Evolutionary conservation across 345 rosid genomes (phyloP).

Genomic region (Salix brachista): DNA sequence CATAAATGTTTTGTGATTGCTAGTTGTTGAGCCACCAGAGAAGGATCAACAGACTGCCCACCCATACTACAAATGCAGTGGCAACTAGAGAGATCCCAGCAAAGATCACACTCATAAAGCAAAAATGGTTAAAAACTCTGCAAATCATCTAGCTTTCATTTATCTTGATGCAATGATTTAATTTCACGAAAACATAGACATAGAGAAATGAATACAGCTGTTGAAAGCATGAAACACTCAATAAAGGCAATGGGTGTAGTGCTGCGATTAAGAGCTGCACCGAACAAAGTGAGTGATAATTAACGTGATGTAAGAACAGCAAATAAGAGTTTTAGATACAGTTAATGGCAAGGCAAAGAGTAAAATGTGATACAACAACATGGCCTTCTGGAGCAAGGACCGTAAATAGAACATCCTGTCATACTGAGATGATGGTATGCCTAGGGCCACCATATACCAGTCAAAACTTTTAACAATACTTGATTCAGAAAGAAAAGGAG

Average conservation of each 20-base stretch:
- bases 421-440: background rate
- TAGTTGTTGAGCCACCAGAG: background rate
- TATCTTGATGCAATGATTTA: background rate
- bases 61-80: background rate
- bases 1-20: background rate
- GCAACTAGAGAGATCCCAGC: background rate
- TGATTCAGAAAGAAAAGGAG: background rate
- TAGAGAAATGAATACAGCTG: background rate
- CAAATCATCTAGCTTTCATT: background rate
- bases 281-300: background rate
- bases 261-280: background rate
- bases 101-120: background rate
- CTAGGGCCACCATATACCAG: background rate
- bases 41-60: background rate
- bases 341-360: background rate
- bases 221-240: background rate
- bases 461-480: background rate
- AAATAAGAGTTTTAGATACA: background rate
- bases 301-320: background rate
- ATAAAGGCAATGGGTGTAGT: background rate
- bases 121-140: background rate
- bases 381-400: background rate
- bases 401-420: background rate
- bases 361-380: background rate
- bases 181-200: background rate